These are phyloP conservation scores for Licmophora abbreviata DNA, from an alignment of 108 stramenopile species.

Conservation along the genomic window DNA sequence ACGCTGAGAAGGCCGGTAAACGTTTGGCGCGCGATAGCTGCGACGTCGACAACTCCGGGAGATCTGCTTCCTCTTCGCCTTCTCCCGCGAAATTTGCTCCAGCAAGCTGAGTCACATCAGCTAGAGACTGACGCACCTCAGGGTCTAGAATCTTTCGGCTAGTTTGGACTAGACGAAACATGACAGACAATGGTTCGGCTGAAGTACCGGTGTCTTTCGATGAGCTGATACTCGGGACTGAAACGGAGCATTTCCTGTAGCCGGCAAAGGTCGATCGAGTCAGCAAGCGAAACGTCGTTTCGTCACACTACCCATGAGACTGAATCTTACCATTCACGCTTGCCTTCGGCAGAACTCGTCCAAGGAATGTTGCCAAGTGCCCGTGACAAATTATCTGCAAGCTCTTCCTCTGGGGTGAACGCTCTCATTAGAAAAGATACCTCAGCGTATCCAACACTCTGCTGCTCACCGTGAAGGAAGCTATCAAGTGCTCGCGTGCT, in stretches of 20 bases:
- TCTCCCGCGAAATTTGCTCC: conserved; percentile 50
- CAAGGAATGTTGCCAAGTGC: conserved; percentile 57
- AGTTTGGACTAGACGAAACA: conserved; percentile 47
- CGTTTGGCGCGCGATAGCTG: conserved; percentile 15
- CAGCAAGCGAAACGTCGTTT: no score
- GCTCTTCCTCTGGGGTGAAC: conserved; percentile 54
- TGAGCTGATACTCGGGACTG: no score
- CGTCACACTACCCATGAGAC: no score
- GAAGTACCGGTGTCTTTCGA: no score
- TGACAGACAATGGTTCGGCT: no score
- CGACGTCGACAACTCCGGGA: conserved; percentile 16
- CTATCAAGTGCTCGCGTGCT: conserved; percentile 30
- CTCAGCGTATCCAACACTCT: conserved; percentile 56
- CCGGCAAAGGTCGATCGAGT: no score
- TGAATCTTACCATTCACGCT: conserved; percentile 51
- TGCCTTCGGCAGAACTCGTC: conserved; percentile 21
- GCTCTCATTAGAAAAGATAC: conserved; percentile 63
- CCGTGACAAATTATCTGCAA: conserved; percentile 49
- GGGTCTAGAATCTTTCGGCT: conserved; percentile 40
- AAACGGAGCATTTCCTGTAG: no score
- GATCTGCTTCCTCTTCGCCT: conserved; percentile 16
- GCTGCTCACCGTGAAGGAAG: conserved; percentile 33
- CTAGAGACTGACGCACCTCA: conserved; percentile 39
- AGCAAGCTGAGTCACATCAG: conserved; percentile 44
- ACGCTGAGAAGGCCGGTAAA: conserved; percentile 44